Conservation (phyloP, 306 rosid species). For the Cicer pinnatifidum region DNA sequence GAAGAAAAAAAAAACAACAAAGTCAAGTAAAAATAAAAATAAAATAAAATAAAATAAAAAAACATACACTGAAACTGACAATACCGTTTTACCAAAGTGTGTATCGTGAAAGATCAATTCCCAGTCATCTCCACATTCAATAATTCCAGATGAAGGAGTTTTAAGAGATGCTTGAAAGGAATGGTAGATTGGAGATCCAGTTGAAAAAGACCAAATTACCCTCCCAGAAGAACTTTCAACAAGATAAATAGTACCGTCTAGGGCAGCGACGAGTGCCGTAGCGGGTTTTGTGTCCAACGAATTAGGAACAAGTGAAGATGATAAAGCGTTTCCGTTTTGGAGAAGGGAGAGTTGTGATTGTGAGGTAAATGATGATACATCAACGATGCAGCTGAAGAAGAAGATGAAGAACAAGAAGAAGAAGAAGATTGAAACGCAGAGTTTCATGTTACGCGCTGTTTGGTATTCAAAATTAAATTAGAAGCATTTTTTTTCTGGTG, state of each 20-base stretch:
- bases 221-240: constrained; percentile 16
- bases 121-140: constrained; percentile 18
- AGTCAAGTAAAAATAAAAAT: neutral
- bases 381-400: neutral
- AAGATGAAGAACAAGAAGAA: neutral
- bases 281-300: neutral
- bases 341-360: constrained; percentile 7
- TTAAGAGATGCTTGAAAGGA: neutral
- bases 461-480: neutral
- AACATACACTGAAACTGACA: constrained; percentile 8
- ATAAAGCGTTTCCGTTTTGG: neutral
- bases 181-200: neutral
- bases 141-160: neutral
- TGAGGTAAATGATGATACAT: neutral
- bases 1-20: too few species aligned
- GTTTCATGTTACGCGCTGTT: neutral
- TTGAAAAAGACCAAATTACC: constrained; percentile 24
- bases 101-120: constrained; percentile 6
- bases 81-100: constrained; percentile 22
- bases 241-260: constrained; percentile 9
- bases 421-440: neutral
- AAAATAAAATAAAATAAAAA: neutral
- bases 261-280: neutral
- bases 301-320: neutral
- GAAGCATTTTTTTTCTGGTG: neutral